phyloP scores from a whole-genome alignment of 2,329 filamentous ascomycete genomes.

The Xylariomycetidae sp. region DNA sequence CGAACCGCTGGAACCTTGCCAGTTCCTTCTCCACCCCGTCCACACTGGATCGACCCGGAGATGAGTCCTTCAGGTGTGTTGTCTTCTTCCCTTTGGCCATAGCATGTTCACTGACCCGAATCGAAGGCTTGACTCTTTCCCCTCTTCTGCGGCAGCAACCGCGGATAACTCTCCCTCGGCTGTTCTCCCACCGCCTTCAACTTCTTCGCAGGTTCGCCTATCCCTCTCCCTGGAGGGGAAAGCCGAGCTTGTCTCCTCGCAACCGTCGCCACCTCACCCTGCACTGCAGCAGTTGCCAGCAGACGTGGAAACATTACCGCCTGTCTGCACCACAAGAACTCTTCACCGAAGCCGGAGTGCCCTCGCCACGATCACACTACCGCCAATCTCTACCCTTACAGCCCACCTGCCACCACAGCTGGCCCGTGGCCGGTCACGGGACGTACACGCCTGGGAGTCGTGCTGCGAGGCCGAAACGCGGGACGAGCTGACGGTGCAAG shows the following conservation, averaged over 20 bases:
- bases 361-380: conserved; percentile 52
- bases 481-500: conserved; percentile 74
- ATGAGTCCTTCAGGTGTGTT: conserved; percentile 44
- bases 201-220: conserved; percentile 61
- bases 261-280: conserved; percentile 48
- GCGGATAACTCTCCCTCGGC: conserved; percentile 29
- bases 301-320: conserved; percentile 41
- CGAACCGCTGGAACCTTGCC: conserved; percentile 53
- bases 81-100: conserved; percentile 1
- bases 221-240: conserved; percentile 85
- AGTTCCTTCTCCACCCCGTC: conserved; percentile 48
- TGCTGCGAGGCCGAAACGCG: conserved; percentile 78
- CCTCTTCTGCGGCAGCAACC: conserved; percentile 37
- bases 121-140: conserved; percentile 39
- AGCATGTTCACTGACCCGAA: not conserved
- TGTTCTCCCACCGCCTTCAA: conserved; percentile 32
- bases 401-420: conserved; percentile 50
- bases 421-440: conserved; percentile 70
- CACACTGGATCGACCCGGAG: conserved; percentile 31
- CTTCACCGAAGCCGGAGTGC: conserved; percentile 71
- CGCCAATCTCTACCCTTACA: conserved; percentile 50
- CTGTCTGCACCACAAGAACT: conserved; percentile 43
- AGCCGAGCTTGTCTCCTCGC: conserved; percentile 74
- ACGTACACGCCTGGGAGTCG: conserved; percentile 87
- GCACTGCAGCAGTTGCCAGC: conserved; percentile 41